These are phyloP conservation scores for Mycosarcoma mackinlayi DNA, from an alignment of 1,284 basidiomycete genomes.

Conservation along the genomic window DNA sequence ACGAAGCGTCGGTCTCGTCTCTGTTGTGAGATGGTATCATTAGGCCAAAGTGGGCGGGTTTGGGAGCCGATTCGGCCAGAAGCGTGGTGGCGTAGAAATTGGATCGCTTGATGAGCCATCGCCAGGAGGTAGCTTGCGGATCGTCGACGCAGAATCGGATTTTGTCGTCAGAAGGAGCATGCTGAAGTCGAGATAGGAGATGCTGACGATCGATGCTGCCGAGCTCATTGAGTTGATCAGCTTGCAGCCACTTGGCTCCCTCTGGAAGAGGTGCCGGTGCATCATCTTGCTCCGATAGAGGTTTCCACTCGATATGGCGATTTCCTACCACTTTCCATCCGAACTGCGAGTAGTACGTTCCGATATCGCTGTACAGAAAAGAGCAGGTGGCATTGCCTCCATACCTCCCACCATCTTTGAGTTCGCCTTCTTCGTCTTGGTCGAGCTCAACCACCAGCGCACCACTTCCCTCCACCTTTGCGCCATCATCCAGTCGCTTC, in stretches of 20 bases:
- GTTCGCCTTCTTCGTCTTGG: conserved; percentile 7
- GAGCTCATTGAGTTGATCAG: conserved; percentile 24
- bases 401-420: conserved; percentile 62
- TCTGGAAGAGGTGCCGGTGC: neutral
- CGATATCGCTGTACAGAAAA: conserved; percentile 76
- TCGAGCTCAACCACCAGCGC: conserved; percentile 5
- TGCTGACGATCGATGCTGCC: conserved; percentile 23
- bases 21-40: conserved; percentile 1
- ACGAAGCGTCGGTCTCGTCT: conserved; percentile 3
- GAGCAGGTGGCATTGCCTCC: conserved; percentile 71
- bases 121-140: conserved; percentile 41
- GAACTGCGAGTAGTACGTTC: conserved; percentile 73
- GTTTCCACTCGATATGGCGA: conserved; percentile 41
- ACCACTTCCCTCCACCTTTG: neutral
- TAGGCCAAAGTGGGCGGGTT: conserved; percentile 23
- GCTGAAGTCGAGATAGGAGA: conserved; percentile 22
- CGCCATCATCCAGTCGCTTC: neutral
- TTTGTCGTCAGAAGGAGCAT: neutral
- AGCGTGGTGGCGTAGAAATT: conserved; percentile 36
- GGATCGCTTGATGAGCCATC: conserved; percentile 43
- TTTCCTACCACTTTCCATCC: conserved; percentile 65
- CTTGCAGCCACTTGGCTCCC: conserved; percentile 16
- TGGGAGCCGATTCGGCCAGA: conserved; percentile 18
- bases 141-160: conserved; percentile 43
- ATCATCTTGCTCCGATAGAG: neutral